A percentile compares a stretch with the other conserved stretches of the same genome.
Evolutionary conservation across 768 basidiomycete genomes (phyloP).

Genomic region (Boletales sp.): DNA sequence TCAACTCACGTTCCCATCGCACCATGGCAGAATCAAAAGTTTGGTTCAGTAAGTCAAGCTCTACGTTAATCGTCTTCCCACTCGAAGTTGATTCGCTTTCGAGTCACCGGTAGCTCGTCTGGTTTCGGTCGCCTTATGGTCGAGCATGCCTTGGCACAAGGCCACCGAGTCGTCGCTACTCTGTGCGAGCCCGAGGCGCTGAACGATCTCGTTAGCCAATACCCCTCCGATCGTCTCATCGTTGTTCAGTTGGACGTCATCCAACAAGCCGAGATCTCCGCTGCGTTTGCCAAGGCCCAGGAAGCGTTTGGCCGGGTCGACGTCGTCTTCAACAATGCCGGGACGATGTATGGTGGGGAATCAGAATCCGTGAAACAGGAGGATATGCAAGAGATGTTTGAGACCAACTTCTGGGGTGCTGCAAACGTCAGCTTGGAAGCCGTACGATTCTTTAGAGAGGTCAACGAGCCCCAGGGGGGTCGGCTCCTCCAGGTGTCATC

Average conservation of each 20-base stretch:
- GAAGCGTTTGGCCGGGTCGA: slow-evolving; percentile 35
- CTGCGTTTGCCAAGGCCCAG: slow-evolving; percentile 27
- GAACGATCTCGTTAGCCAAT: slow-evolving; percentile 23
- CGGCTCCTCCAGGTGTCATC: slow-evolving; percentile 36
- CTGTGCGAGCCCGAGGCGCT: slow-evolving; percentile 38
- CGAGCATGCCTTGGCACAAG: slow-evolving; percentile 31
- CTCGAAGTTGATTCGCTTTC: neutral
- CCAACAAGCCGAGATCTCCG: slow-evolving; percentile 17
- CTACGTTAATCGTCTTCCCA: neutral
- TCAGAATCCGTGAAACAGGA: slow-evolving; percentile 33
- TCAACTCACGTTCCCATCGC: too few species aligned
- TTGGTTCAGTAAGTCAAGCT: slow-evolving; percentile 12
- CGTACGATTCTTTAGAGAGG: slow-evolving; percentile 34
- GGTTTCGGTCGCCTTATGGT: slow-evolving; percentile 38
- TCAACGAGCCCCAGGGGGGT: slow-evolving; percentile 34
- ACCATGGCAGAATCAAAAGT: slow-evolving; percentile 12
- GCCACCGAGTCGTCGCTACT: slow-evolving; percentile 41
- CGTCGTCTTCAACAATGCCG: slow-evolving; percentile 39
- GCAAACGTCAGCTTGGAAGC: slow-evolving; percentile 29
- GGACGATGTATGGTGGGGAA: slow-evolving; percentile 25
- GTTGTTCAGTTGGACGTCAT: slow-evolving; percentile 33
- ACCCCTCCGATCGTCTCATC: slow-evolving; percentile 19
- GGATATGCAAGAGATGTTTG: slow-evolving; percentile 34
- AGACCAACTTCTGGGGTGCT: slow-evolving; percentile 22
- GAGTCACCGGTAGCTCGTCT: slow-evolving; percentile 40